Evolutionary conservation across 331 rosid genomes (phyloP), one percentile per base, ranked within the genome.

Genomic region (Malus hybrid): DNA sequence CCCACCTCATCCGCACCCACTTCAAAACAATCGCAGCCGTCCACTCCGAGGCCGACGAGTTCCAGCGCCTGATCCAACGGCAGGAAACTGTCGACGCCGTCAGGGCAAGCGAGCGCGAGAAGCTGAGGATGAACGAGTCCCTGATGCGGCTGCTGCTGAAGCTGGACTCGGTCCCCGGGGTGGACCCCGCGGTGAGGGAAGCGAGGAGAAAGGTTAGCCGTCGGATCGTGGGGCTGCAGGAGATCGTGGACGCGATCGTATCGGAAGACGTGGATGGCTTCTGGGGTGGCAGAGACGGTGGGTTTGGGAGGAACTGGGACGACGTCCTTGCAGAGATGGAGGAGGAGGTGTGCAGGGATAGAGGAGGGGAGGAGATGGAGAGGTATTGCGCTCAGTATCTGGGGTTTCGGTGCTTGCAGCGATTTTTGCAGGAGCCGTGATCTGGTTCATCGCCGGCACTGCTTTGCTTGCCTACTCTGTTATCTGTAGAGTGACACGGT

Each of bases 31-130:
- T 94, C 77, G 48, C 87, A 2, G 74, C 88, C 78, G 91, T 84
- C 68, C 81, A 87, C 64, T 78, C 81, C 67, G 96, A 90, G 64
- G 89, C 98, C 71, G 82, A 88, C 57, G 76, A 31, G 28, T 85
- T 88, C 12, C 90, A 88, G 57, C 80, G 85, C 61, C 69, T 80
- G 24, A 94, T 94, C 86, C 97, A 94, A 48, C 90, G 85, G 36
- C 98, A 94, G 89, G 97, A 94, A 33, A 94, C 97, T 1, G 96
- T 94, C 22, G 98, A 94, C 80, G 91, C 93, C 22, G 83, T 94
- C 3, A 88, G 97, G 76, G 71, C 83, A 83, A 80, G 77, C 83
- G 87, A 85, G 18, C 80, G 86, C 0, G 97, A 88, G 89, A 90
- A 88, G 84, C 74, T 90, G 76, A 84, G 76, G 75, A 80, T 92